Percentiles rank a stretch among this genome's conserved stretches.
These are phyloP conservation scores for Fusarium tuaranense DNA, from an alignment of 2,329 filamentous ascomycete species.

Conservation along the genomic window DNA sequence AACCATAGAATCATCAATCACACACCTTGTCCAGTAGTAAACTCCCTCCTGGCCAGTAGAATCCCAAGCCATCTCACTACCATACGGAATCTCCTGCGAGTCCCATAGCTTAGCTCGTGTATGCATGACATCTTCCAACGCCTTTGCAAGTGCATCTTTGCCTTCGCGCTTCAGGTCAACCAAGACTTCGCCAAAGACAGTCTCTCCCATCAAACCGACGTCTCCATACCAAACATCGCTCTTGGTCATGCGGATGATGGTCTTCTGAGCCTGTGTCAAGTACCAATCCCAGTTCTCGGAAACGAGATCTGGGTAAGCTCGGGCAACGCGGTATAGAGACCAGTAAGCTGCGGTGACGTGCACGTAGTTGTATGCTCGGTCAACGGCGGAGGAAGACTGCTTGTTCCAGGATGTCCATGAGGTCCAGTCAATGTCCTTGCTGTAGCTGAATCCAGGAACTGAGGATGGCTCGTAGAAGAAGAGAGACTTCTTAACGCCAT, in stretches of 20 bases:
- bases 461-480: slow-evolving; percentile 66
- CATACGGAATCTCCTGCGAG: slow-evolving; percentile 64
- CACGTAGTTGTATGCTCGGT: slow-evolving; percentile 70
- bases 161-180: slow-evolving; percentile 62
- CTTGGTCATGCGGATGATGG: slow-evolving; percentile 55
- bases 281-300: slow-evolving; percentile 65
- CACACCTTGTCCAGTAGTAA: slow-evolving; percentile 66
- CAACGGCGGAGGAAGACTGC: slow-evolving; percentile 56
- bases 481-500: slow-evolving; percentile 64
- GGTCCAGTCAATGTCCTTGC: slow-evolving; percentile 57
- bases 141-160: slow-evolving; percentile 51
- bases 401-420: slow-evolving; percentile 66
- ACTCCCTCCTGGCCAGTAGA: slow-evolving; percentile 72
- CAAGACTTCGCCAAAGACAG: slow-evolving; percentile 65
- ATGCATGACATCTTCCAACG: slow-evolving; percentile 60
- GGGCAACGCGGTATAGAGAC: slow-evolving; percentile 66
- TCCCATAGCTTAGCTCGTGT: slow-evolving; percentile 63
- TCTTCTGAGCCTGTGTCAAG: slow-evolving; percentile 64
- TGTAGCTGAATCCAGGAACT: slow-evolving; percentile 58
- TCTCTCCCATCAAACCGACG: slow-evolving; percentile 70
- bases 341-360: slow-evolving; percentile 68
- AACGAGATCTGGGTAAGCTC: slow-evolving; percentile 59
- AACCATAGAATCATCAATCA: fast-evolving
- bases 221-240: slow-evolving; percentile 57
- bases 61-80: slow-evolving; percentile 73